A percentile compares a stretch with the other conserved stretches of the same genome.
phyloP scores from a whole-genome alignment of 2,329 filamentous ascomycete genomes.

The Magnaporthiopsis poae region DNA sequence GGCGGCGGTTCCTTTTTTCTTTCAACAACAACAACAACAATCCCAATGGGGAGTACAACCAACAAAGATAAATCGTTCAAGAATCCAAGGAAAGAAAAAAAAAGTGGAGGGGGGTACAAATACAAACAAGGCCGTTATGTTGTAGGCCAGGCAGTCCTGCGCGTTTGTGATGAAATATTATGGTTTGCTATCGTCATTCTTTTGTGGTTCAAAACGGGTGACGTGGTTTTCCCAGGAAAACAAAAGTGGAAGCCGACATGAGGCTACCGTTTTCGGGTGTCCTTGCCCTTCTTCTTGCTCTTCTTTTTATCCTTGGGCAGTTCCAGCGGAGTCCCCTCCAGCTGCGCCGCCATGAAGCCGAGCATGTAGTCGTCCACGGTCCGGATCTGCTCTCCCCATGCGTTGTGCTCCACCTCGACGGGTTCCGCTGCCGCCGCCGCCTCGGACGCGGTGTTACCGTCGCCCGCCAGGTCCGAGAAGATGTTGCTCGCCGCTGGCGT shows the following conservation, averaged over 20 bases:
- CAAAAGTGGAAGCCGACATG: background rate
- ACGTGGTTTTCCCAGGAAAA: background rate
- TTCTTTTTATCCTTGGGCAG: constrained; percentile 57
- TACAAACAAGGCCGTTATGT: background rate
- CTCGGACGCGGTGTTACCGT: constrained; percentile 7
- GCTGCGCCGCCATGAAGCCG: constrained; percentile 52
- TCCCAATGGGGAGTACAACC: background rate
- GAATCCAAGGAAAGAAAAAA: background rate
- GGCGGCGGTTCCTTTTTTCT: background rate
- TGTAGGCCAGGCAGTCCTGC: background rate
- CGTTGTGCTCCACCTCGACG: constrained; percentile 43
- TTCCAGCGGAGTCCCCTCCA: constrained; percentile 51
- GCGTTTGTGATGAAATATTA: background rate
- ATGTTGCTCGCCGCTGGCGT: constrained; percentile 22
- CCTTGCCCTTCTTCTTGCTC: constrained; percentile 49
- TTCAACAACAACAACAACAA: background rate
- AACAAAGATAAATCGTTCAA: background rate
- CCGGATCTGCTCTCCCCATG: constrained; percentile 46
- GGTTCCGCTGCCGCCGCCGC: constrained; percentile 16
- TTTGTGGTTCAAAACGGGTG: background rate
- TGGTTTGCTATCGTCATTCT: background rate
- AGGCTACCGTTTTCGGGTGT: constrained; percentile 39
- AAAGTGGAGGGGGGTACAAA: background rate
- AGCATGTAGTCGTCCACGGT: constrained; percentile 71
- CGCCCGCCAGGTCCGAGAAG: constrained; percentile 21